phyloP scores from a whole-genome alignment of 345 rosid species.

The Lepidium africanum region DNA sequence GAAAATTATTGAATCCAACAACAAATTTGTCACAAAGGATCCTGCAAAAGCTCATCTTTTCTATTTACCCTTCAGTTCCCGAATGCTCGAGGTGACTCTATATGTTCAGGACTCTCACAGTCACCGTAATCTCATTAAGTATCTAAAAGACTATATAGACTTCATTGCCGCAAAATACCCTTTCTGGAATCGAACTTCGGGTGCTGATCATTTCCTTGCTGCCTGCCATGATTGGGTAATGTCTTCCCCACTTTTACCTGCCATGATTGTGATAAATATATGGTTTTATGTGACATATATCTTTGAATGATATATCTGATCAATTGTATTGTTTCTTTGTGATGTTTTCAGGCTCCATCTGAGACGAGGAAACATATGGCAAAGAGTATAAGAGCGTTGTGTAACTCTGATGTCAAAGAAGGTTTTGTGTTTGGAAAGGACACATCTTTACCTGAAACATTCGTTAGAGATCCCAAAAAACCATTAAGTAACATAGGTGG shows the following conservation, averaged over 20 bases:
- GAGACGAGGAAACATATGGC: constrained; percentile 57
- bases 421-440: constrained; percentile 85
- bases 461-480: constrained; percentile 41
- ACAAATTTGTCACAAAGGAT: constrained; percentile 50
- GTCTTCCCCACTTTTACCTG: constrained; percentile 41
- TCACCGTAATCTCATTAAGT: constrained; percentile 50
- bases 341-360: constrained; percentile 53
- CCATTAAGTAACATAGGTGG: constrained; percentile 66
- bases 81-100: constrained; percentile 61
- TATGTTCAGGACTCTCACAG: constrained; percentile 69
- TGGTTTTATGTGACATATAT: neutral
- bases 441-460: constrained; percentile 73
- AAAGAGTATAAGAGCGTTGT: constrained; percentile 75
- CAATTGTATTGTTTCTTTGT: neutral
- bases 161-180: constrained; percentile 50
- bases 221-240: constrained; percentile 99
- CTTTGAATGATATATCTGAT: neutral
- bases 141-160: constrained; percentile 55
- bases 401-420: constrained; percentile 79
- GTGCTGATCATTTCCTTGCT: constrained; percentile 86
- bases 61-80: constrained; percentile 82
- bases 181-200: constrained; percentile 87
- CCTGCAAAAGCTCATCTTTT: constrained; percentile 75
- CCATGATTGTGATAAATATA: constrained; percentile 42
- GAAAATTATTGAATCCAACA: constrained; percentile 60